A percentile compares a stretch with the other conserved stretches of the same genome.
These are phyloP conservation scores for Lactarius pseudohatsudake DNA, from an alignment of 768 basidiomycete genomes.

Conservation along the genomic window DNA sequence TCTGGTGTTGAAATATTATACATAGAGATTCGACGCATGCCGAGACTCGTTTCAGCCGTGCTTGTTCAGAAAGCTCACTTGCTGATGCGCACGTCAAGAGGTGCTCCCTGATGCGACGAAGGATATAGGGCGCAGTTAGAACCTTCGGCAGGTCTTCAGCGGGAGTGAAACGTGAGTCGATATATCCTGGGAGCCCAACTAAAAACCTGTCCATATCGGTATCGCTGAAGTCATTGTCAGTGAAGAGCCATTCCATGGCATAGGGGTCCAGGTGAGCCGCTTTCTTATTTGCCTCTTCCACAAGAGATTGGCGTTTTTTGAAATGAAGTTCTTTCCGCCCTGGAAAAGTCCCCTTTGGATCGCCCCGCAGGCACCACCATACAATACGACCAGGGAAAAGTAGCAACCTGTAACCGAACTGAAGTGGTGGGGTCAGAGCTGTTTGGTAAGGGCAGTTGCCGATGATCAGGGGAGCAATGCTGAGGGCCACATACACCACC, in stretches of 20 bases:
- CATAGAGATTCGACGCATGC: slow-evolving; percentile 10
- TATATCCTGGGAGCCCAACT: slow-evolving; percentile 18
- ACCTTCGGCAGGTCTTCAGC: background rate
- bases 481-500: slow-evolving; percentile 8
- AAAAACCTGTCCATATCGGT: slow-evolving; percentile 19
- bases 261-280: slow-evolving; percentile 6
- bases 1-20: background rate
- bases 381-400: background rate
- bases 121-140: background rate
- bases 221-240: slow-evolving; percentile 15
- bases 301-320: background rate
- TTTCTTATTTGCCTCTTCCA: background rate
- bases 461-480: slow-evolving; percentile 15
- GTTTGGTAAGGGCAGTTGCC: slow-evolving; percentile 19
- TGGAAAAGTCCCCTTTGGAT: background rate
- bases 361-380: background rate
- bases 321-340: background rate
- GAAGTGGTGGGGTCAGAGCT: slow-evolving; percentile 15
- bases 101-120: slow-evolving; percentile 9
- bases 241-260: slow-evolving; percentile 18
- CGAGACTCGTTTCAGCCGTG: background rate
- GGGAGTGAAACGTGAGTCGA: background rate
- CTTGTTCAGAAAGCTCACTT: slow-evolving; percentile 8
- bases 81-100: slow-evolving; percentile 13
- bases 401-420: background rate